Evolutionary conservation across 768 basidiomycete genomes (phyloP), one percentile per base, ranked within the genome.

Genomic region (Kockovaella imperatae): DNA sequence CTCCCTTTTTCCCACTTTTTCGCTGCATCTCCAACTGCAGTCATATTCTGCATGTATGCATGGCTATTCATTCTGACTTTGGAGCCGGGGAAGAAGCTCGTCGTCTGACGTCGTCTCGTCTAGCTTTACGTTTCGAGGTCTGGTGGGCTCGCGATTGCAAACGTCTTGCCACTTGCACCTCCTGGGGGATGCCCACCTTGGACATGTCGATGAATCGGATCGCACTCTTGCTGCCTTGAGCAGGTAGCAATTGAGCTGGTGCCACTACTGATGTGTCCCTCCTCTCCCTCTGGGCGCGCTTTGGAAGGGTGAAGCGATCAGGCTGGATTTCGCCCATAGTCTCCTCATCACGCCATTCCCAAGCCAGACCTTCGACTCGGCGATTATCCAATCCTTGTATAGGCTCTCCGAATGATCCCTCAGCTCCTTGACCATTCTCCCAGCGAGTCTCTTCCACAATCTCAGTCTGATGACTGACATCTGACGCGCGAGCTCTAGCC

Each of bases 261-360:
- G n/a, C 21, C 40, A 21, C 15, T 40, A n/a, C n/a, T n/a, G n/a
- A n/a, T n/a, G n/a, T n/a, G n/a, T 49, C 49, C 31, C 2, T 24
- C 15, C 36, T 26, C 26, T 25, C 6, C 24, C 15, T 21, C 30
- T 41, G 34, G 15, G 44, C 45, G 4, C 3, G 42, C 5, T 32
- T 42, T 28, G 40, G 7, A 11, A 18, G 40, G 23, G 40, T 23
- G 13, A 42, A 42, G 40, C 36, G 36, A 20, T 20, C 18, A n/a
- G 10, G n/a, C 31, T n/a, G n/a, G 31, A 10, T 56, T 24, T 49
- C 53, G 21, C 53, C 32, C 13, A 50, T 38, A 24, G 32, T 42
- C 28, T 67, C 61, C 44, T 61, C 61, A 14, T 53, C 52, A 29
- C 67, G 40, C 47, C 62, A 70, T 49, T 70, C 69, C 60, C 60